These are phyloP conservation scores for Penicillium sp. DNA, from an alignment of 2,329 filamentous ascomycete species.

Conservation along the genomic window DNA sequence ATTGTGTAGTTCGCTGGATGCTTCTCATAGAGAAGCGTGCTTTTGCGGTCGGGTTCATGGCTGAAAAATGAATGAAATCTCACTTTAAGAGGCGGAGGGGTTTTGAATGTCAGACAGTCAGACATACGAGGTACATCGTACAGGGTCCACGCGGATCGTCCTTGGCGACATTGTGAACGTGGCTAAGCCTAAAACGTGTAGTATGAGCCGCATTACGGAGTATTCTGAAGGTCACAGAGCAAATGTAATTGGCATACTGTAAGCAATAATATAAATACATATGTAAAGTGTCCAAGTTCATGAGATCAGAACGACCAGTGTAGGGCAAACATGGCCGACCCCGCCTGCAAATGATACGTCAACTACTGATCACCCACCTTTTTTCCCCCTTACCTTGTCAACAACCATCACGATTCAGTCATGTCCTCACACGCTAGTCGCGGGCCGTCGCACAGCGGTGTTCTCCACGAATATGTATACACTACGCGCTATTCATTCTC, in stretches of 20 bases:
- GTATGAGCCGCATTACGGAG: neutral
- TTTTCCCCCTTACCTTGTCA: neutral
- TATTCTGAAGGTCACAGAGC: neutral
- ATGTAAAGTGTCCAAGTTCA: neutral
- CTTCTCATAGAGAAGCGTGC: neutral
- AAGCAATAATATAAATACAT: neutral
- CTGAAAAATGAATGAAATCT: neutral
- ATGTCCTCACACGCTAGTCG: constrained; percentile 16
- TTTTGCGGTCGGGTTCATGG: neutral
- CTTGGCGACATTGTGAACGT: neutral
- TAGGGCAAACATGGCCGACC: neutral
- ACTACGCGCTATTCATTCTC: neutral
- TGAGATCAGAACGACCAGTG: neutral
- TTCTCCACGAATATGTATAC: constrained; percentile 41
- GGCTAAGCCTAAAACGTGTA: constrained; percentile 1
- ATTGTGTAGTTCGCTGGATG: neutral
- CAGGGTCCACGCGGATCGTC: neutral
- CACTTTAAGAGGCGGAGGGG: neutral
- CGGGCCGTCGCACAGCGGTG: constrained; percentile 26
- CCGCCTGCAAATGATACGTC: constrained; percentile 7
- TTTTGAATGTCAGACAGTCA: neutral
- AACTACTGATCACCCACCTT: constrained; percentile 9
- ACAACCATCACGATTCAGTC: neutral
- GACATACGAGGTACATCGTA: too few species aligned
- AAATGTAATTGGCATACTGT: neutral